Base-by-base conservation (phyloP, 2,329 filamentous ascomycete genomes). In the Stromatinia cepivora region DNA sequence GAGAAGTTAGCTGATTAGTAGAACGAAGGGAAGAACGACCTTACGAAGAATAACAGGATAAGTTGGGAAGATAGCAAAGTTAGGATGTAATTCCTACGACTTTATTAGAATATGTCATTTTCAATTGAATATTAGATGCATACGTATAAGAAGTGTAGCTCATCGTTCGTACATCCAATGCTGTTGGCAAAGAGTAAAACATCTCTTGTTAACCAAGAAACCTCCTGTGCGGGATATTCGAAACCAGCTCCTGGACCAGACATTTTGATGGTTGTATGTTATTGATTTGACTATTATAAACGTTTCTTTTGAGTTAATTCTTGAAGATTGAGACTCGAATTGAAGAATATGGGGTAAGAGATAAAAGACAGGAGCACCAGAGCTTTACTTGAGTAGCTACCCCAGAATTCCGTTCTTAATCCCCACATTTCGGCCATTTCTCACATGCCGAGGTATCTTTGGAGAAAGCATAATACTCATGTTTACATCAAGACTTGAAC, bases 81-180 rank as follows among this genome's bases (percentile, higher is more conserved):
- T 86, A 58, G 93, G 92, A 79, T 97, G 90, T 66, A 96, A 87
- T 82, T 97, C 94, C 92, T 94, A 31, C 25, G 56, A 20, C 69
- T 63, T 0, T 62, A 45, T 66, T 36, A 59, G 9, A 31, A 53
- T 58, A n/a, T 68, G 45, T 4, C 48, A 31, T 59, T 58, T 22
- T 7, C 13, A 48, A 56, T 66, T 50, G 36, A 62, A 1, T 25
- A 15, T 70, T 53, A 69, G 54, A 69, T 48, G 78, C 86, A 71
- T 84, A 95, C 93, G 77, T 93, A 97, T 81, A 97, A 89, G 79
- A 94, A 97, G 79, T 97, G 93, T 77, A 97, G 87, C 84, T 97
- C 94, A 75, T 97, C n/a, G 53, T 86, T 85, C 17, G 88, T 94
- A 78, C 86, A 89, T 69, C 94, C 94, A 79, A 97, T 94, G 82